phyloP scores from a whole-genome alignment of 2,329 filamentous ascomycete genomes.

The Ophiostoma tasmaniense region DNA sequence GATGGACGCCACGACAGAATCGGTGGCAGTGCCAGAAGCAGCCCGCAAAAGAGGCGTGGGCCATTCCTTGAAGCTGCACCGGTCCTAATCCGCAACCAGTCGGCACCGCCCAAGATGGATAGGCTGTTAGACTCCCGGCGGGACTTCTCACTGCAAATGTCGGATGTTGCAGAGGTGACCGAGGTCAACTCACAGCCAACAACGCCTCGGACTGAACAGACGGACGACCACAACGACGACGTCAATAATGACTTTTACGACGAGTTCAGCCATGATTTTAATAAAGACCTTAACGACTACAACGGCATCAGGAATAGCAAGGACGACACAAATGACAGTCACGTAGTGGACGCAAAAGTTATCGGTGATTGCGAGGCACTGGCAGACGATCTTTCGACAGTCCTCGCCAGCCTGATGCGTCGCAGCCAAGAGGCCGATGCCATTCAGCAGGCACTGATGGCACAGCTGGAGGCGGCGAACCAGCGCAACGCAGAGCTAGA shows the following conservation, averaged over 20 bases:
- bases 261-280: not conserved
- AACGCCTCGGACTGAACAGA: not conserved
- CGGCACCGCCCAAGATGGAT: not conserved
- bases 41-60: not conserved
- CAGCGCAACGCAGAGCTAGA: constrained; percentile 43
- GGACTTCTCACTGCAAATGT: not conserved
- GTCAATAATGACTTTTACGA: not conserved
- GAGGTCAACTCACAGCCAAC: not conserved
- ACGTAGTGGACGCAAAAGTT: too few species aligned
- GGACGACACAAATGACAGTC: not conserved
- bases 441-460: constrained; percentile 44
- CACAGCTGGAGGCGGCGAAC: constrained; percentile 15
- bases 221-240: not conserved
- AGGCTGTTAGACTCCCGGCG: not conserved
- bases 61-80: constrained; percentile 8
- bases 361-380: constrained; percentile 33
- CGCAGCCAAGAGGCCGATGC: constrained; percentile 48
- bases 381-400: constrained; percentile 40
- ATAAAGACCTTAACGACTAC: too few species aligned
- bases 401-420: constrained; percentile 43
- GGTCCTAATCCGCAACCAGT: constrained; percentile 4
- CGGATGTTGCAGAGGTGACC: not conserved
- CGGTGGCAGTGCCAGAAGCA: not conserved
- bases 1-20: not conserved
- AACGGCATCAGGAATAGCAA: too few species aligned